Conservation (phyloP, 1,139 yeast species). For the Pichia sp. region DNA sequence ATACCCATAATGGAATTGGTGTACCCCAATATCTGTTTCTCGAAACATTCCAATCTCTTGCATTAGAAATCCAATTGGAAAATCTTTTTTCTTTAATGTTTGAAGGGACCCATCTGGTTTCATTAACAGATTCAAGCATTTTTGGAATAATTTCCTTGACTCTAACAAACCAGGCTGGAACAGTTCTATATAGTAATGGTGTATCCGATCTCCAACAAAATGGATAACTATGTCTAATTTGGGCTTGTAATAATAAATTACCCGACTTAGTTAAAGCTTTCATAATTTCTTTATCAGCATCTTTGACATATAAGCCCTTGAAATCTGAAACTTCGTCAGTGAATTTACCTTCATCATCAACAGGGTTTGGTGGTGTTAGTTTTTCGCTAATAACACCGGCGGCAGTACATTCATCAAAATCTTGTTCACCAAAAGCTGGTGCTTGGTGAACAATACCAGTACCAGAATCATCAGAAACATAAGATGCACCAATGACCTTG, state of each 20-base stretch:
- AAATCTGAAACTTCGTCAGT: slow-evolving; percentile 67
- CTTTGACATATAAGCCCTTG: slow-evolving; percentile 85
- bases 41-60: slow-evolving; percentile 98
- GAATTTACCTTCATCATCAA: slow-evolving; percentile 86
- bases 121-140: slow-evolving; percentile 78
- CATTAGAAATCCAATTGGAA: slow-evolving; percentile 95
- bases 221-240: slow-evolving; percentile 93
- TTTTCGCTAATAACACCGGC: slow-evolving; percentile 70
- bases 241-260: slow-evolving; percentile 66
- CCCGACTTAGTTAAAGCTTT: slow-evolving; percentile 76
- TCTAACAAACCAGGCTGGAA: slow-evolving; percentile 98
- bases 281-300: slow-evolving; percentile 88
- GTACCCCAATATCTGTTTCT: slow-evolving; percentile 99
- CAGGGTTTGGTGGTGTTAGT: slow-evolving; percentile 80
- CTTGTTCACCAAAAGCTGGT: slow-evolving; percentile 99
- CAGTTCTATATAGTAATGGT: slow-evolving; percentile 90
- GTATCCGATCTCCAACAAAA: slow-evolving; percentile 99
- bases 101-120: slow-evolving; percentile 92
- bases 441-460: slow-evolving; percentile 98
- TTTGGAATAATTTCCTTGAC: slow-evolving; percentile 80
- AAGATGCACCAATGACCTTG: slow-evolving; percentile 72
- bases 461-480: slow-evolving; percentile 93
- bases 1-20: slow-evolving; percentile 96
- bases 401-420: slow-evolving; percentile 74
- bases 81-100: slow-evolving; percentile 90